phyloP scores from a whole-genome alignment of 228 moss, liverwort and hornwort species.

The Sphagnum magellanicum region DNA sequence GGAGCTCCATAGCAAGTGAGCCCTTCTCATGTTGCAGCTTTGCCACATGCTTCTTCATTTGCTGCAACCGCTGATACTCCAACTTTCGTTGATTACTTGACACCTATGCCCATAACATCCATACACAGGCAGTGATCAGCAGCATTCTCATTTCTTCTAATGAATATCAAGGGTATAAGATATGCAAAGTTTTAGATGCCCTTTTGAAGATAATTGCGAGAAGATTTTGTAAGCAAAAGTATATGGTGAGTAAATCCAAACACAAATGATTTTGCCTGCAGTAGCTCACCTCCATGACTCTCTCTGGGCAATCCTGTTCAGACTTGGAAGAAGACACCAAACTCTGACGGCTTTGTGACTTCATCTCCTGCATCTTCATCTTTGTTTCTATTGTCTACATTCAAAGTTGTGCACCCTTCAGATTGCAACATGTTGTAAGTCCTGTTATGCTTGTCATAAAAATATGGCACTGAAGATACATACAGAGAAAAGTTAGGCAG shows the following conservation, averaged over 20 bases:
- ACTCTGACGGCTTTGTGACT: constrained; percentile 12
- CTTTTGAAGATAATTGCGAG: too few species aligned
- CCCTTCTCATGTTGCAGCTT: constrained; percentile 41
- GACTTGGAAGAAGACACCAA: constrained; percentile 4
- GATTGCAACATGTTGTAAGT: neutral
- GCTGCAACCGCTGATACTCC: constrained; percentile 38
- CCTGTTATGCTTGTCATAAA: neutral
- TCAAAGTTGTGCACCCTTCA: neutral
- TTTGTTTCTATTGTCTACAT: constrained; percentile 41
- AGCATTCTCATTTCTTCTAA: too few species aligned
- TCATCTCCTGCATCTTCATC: constrained; percentile 41
- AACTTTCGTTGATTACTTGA: constrained; percentile 1
- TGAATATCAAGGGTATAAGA: too few species aligned
- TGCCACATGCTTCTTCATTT: constrained; percentile 35
- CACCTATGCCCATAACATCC: neutral
- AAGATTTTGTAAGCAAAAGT: too few species aligned
- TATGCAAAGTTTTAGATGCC: too few species aligned
- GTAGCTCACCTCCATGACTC: constrained; percentile 23
- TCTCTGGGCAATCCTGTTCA: constrained; percentile 12
- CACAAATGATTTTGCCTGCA: neutral
- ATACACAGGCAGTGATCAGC: too few species aligned
- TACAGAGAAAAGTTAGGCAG: neutral
- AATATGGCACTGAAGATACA: neutral
- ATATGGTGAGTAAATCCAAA: too few species aligned
- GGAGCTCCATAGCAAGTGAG: constrained; percentile 19